phyloP scores from a whole-genome alignment of 768 basidiomycete species.

The Kwoniella shandongensis region DNA sequence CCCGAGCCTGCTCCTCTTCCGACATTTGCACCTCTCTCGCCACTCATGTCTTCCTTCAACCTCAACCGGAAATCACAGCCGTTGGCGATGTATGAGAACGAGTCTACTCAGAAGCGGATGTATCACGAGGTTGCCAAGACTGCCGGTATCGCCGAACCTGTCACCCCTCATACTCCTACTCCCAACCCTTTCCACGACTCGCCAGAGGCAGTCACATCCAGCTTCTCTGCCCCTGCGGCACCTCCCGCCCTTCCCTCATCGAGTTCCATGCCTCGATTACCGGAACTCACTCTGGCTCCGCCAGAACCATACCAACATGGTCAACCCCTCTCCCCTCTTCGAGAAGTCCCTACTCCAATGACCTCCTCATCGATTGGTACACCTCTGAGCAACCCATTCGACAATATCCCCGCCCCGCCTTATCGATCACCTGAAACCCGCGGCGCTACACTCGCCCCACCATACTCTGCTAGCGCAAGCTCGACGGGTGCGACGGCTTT shows the following conservation, averaged over 20 bases:
- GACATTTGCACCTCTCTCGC: constrained; percentile 31
- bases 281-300: constrained; percentile 18
- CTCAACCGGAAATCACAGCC: constrained; percentile 29
- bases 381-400: constrained; percentile 36
- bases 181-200: constrained; percentile 16
- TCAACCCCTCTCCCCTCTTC: constrained; percentile 40
- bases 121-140: constrained; percentile 39
- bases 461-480: constrained; percentile 27
- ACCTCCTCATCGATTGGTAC: constrained; percentile 12
- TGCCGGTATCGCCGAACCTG: constrained; percentile 41
- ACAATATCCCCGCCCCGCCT: constrained; percentile 7
- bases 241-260: neutral
- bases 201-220: constrained; percentile 16
- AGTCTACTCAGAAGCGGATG: constrained; percentile 36
- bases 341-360: constrained; percentile 39
- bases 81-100: constrained; percentile 35
- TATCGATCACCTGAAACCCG: neutral
- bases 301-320: constrained; percentile 44
- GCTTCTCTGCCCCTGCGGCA: constrained; percentile 29
- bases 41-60: constrained; percentile 28
- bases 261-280: constrained; percentile 22
- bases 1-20: constrained; percentile 27
- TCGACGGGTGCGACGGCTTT: constrained; percentile 23
- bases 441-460: constrained; percentile 20
- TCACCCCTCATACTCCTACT: constrained; percentile 31